Conservation (phyloP, 1,284 basidiomycete genomes). For the Stereum hirsutum region DNA sequence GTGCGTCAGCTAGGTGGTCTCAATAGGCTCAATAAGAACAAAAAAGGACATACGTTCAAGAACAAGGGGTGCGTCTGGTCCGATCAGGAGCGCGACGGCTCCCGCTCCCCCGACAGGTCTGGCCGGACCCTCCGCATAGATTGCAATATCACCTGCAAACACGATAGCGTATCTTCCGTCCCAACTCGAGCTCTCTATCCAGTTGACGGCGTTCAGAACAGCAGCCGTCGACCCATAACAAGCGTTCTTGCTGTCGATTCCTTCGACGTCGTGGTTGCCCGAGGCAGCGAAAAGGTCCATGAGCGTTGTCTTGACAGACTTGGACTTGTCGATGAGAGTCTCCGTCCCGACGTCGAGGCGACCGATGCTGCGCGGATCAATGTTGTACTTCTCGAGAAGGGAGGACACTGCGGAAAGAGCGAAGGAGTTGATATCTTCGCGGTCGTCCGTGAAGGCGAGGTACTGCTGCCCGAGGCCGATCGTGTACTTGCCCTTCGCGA, state of each 20-base stretch:
- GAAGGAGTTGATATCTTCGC: conserved; percentile 99
- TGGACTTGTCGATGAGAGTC: conserved; percentile 99
- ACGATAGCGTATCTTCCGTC: conserved; percentile 98
- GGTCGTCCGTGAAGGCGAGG: conserved; percentile 97
- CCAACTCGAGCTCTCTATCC: conserved; percentile 97
- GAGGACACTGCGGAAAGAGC: conserved; percentile 79
- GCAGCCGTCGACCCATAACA: conserved; percentile 99
- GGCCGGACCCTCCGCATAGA: conserved; percentile 94
- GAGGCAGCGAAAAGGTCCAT: conserved; percentile 94
- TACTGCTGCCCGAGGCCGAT: conserved; percentile 97
- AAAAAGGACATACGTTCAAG: conserved; percentile 75
- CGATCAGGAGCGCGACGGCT: conserved; percentile 91
- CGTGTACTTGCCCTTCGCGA: conserved; percentile 96
- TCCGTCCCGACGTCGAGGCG: conserved; percentile 98
- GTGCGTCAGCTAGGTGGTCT: too few relatives aligned
- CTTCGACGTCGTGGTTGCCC: conserved; percentile 97
- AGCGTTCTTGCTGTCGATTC: conserved; percentile 98
- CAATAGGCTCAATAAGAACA: too few relatives aligned
- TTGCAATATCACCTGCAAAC: conserved; percentile 95
- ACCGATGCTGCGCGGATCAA: conserved; percentile 94
- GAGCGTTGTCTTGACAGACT: conserved; percentile 96
- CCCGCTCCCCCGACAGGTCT: conserved; percentile 97
- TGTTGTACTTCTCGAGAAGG: conserved; percentile 90
- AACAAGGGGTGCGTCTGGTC: conserved; percentile 91
- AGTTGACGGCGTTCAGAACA: conserved; percentile 96